Base-by-base conservation (phyloP, 2,329 filamentous ascomycete species). In the Neonectria faginata region DNA sequence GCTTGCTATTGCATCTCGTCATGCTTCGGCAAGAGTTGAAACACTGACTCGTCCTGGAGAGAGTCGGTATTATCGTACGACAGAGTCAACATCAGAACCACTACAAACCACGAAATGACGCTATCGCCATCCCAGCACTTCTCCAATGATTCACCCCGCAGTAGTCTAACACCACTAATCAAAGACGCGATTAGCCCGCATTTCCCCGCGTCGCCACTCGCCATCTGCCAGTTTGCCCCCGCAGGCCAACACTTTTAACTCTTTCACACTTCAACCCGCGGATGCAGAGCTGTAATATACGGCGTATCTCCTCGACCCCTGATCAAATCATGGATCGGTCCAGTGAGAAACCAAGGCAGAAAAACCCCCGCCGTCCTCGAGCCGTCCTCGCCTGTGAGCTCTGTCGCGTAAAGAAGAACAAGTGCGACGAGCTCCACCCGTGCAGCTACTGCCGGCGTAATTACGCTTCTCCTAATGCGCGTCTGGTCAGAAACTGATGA, bases 331-430 rank as follows among this genome's bases (percentile, higher is more conserved):
- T 58, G 56, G 45, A 58, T n/a, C 20, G 44, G 10, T 6, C 45
- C 9, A 36, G 16, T 33, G 55, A 63, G 31, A 63, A 58, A 16
- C 48, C 54, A 1, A 58, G 60, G 25, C 31, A 31, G 14, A 63
- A 54, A n/a, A 58, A n/a, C n/a, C n/a, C 54, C n/a, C 60, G 60
- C 16, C 52, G 73, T 53, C 78, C 79, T n/a, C 79, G 81, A n/a
- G 80, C 82, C 18, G 78, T 80, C 10, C 79, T 80, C 60, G 82
- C 82, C 3, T 84, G 82, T 68, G 81, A 83, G 65, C 73, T 80
- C 31, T 84, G 82, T 70, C 76, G 82, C 56, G 65, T 75, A 51
- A 83, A 84, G 73, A 84, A 84, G 73, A 83, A 84, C 72, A 82
- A 82, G 67, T 84, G 82, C 68, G 80, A 83, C 66, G 82, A 83